Percentiles rank a stretch among this genome's conserved stretches.
These are phyloP conservation scores for Saururus chinensis DNA, from an alignment of 164 flowering plant genomes.

Conservation along the genomic window DNA sequence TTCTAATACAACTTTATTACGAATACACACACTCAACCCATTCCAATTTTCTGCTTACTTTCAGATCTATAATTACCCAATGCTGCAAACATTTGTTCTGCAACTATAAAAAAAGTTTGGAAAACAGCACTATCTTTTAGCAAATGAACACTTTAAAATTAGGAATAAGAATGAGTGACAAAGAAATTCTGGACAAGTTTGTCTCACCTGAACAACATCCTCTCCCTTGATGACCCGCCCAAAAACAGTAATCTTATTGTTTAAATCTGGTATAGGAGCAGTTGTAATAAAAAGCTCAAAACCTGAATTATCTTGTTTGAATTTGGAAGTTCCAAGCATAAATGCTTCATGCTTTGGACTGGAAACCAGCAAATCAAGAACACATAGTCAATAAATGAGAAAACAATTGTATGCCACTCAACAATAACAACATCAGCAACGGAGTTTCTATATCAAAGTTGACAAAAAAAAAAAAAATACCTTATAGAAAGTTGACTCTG, in stretches of 20 bases:
- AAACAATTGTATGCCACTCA: background rate
- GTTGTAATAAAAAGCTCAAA: slow-evolving; percentile 83
- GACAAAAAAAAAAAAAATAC: slow-evolving; percentile 18
- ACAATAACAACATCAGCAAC: background rate
- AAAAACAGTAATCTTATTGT: slow-evolving; percentile 70
- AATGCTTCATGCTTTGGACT: slow-evolving; percentile 92
- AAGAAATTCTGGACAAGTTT: background rate
- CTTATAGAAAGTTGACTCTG: slow-evolving; percentile 40
- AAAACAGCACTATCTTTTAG: too few relatives aligned
- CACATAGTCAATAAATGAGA: background rate
- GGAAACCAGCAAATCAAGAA: slow-evolving; percentile 4
- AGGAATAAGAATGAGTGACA: background rate
- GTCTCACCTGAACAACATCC: slow-evolving; percentile 75
- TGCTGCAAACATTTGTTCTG: too few relatives aligned
- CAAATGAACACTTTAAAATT: too few relatives aligned
- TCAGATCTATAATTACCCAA: too few relatives aligned
- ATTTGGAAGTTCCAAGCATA: slow-evolving; percentile 88
- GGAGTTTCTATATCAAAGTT: background rate
- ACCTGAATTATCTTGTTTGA: slow-evolving; percentile 34
- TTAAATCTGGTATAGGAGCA: slow-evolving; percentile 78
- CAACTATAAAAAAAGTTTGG: background rate
- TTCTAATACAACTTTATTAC: too few relatives aligned
- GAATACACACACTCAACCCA: too few relatives aligned
- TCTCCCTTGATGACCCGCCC: slow-evolving; percentile 91
- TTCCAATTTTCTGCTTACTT: too few relatives aligned